phyloP scores from a whole-genome alignment of 257 asterid genomes.

The Nicotiana tabacum region DNA sequence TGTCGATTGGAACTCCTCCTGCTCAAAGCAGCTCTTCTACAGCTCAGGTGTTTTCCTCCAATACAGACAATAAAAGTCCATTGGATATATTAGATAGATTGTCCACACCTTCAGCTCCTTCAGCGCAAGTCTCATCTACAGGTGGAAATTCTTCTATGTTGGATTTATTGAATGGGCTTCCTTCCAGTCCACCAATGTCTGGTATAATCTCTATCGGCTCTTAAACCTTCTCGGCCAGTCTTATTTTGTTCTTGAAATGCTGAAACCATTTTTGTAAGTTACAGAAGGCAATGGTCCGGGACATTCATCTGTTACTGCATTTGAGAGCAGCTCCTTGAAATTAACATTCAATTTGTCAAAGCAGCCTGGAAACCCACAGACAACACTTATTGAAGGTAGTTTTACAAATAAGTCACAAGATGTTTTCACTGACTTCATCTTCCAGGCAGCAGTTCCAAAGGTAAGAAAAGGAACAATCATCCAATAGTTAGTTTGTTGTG shows the following conservation, averaged over 20 bases:
- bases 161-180: conserved; percentile 79
- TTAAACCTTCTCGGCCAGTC: conserved; percentile 12
- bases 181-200: conserved; percentile 45
- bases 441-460: conserved; percentile 99
- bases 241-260: conserved; percentile 9
- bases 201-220: conserved; percentile 38
- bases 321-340: conserved; percentile 72
- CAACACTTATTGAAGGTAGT: conserved; percentile 68
- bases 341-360: conserved; percentile 71
- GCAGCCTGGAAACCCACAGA: conserved; percentile 69
- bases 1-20: conserved; percentile 82
- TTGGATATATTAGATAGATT: conserved; percentile 45
- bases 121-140: conserved; percentile 38
- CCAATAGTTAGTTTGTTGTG: not conserved
- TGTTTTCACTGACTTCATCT: conserved; percentile 64
- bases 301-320: conserved; percentile 72
- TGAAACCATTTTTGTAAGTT: conserved; percentile 20
- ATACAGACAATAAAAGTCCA: conserved; percentile 45
- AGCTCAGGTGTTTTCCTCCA: conserved; percentile 47
- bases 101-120: conserved; percentile 47
- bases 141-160: conserved; percentile 64
- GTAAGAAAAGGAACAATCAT: conserved; percentile 28
- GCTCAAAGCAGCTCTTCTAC: conserved; percentile 50
- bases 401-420: conserved; percentile 68
- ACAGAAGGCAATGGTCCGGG: conserved; percentile 61